Conservation (phyloP, 1,284 basidiomycete species). For the Coniferiporia sulphurascens region DNA sequence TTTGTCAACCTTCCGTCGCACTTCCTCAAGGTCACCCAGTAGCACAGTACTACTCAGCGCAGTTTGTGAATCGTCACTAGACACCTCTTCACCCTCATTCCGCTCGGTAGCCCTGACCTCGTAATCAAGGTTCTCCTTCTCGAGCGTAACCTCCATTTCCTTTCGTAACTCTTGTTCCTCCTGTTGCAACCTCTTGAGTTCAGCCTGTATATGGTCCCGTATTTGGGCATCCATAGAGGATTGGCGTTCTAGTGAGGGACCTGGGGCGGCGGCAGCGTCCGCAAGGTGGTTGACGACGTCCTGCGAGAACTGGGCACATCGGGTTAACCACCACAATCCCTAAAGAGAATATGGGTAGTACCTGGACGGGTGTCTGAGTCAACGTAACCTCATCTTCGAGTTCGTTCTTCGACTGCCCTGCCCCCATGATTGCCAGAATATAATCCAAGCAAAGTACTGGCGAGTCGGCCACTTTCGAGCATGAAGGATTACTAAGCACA, state of each 20-base stretch:
- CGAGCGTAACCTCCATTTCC: slow-evolving; percentile 66
- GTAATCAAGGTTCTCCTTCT: slow-evolving; percentile 75
- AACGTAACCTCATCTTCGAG: slow-evolving; percentile 54
- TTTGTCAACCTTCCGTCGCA: slow-evolving; percentile 66
- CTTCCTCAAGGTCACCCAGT: slow-evolving; percentile 68
- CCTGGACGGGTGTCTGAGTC: slow-evolving; percentile 61
- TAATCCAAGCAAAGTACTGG: too few relatives aligned
- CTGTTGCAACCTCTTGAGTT: slow-evolving; percentile 54
- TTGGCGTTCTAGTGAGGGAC: slow-evolving; percentile 61
- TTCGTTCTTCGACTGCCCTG: slow-evolving; percentile 54
- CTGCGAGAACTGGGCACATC: slow-evolving; percentile 55
- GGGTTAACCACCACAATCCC: slow-evolving; percentile 2
- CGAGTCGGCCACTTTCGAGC: neutral
- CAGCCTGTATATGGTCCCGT: slow-evolving; percentile 58
- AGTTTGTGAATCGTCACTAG: slow-evolving; percentile 33
- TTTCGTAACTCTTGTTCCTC: slow-evolving; percentile 61
- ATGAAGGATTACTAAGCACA: neutral
- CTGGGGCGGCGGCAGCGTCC: slow-evolving; percentile 53
- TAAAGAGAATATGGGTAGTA: slow-evolving; percentile 27
- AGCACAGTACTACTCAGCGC: slow-evolving; percentile 48
- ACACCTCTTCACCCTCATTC: slow-evolving; percentile 26
- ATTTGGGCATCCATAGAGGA: slow-evolving; percentile 65
- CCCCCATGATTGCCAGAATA: slow-evolving; percentile 49
- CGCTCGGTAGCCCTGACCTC: slow-evolving; percentile 41
- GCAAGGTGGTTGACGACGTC: slow-evolving; percentile 72